Evolutionary conservation across 2,329 filamentous ascomycete species (phyloP).

Genomic region (Escovopsis weberi): DNA sequence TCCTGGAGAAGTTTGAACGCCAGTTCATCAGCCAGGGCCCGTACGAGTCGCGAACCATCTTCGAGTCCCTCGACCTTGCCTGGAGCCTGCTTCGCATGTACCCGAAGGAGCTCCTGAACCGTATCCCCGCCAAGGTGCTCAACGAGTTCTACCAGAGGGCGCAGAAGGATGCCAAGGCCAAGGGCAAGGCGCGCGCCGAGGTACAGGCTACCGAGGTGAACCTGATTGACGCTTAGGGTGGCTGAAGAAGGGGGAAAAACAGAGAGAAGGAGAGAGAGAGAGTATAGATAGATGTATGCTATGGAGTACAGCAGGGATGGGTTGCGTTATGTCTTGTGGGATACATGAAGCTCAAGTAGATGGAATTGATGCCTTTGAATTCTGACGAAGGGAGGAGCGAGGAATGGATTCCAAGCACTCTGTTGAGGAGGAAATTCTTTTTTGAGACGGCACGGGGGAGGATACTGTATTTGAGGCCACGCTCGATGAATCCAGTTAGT

Average conservation of each 20-base stretch:
- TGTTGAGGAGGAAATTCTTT: too few relatives aligned
- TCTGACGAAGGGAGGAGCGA: too few relatives aligned
- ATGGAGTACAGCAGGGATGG: not conserved
- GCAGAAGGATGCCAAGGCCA: constrained; percentile 46
- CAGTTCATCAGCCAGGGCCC: constrained; percentile 85
- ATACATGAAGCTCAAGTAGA: too few relatives aligned
- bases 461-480: too few relatives aligned
- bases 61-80: constrained; percentile 85
- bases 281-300: not conserved
- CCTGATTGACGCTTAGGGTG: constrained; percentile 41
- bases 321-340: not conserved
- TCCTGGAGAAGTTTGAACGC: constrained; percentile 95
- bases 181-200: constrained; percentile 40
- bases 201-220: constrained; percentile 37
- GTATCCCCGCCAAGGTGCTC: constrained; percentile 71
- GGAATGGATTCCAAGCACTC: too few relatives aligned
- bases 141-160: constrained; percentile 71
- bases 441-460: too few relatives aligned
- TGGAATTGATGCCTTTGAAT: too few relatives aligned
- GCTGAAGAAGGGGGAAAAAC: not conserved
- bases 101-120: constrained; percentile 95
- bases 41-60: constrained; percentile 85
- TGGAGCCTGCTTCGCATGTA: constrained; percentile 96
- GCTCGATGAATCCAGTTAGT: too few relatives aligned
- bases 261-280: not conserved